These are phyloP conservation scores for Penicillium riverlandense DNA, from an alignment of 495 filamentous ascomycete species.

Conservation along the genomic window DNA sequence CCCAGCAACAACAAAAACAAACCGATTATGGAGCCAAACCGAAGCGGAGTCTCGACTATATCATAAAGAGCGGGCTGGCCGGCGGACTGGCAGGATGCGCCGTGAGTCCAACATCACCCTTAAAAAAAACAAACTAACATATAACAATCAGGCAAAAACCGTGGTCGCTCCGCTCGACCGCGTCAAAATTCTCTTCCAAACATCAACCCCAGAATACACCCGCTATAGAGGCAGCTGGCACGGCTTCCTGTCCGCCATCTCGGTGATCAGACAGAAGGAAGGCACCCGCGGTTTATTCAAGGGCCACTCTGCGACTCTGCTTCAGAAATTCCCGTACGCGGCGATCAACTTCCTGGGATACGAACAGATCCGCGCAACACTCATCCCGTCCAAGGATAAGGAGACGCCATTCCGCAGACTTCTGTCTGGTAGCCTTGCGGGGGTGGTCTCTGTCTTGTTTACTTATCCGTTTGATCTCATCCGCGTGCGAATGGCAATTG, in stretches of 20 bases:
- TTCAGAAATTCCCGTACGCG: constrained; percentile 95
- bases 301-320: constrained; percentile 87
- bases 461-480: constrained; percentile 94
- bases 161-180: constrained; percentile 92
- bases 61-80: constrained; percentile 71
- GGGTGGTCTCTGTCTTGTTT: constrained; percentile 84
- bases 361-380: constrained; percentile 75
- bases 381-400: constrained; percentile 63
- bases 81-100: constrained; percentile 85
- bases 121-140: neutral
- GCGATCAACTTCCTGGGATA: constrained; percentile 97
- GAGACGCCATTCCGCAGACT: constrained; percentile 78
- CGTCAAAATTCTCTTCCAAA: constrained; percentile 98
- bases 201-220: constrained; percentile 84
- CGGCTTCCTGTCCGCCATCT: constrained; percentile 69
- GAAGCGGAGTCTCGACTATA: constrained; percentile 76
- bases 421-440: constrained; percentile 71
- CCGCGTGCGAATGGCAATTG: constrained; percentile 86
- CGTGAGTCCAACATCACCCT: constrained; percentile 41
- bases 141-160: constrained; percentile 69
- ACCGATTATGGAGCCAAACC: constrained; percentile 9
- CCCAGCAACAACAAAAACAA: too few species aligned
- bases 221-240: constrained; percentile 87
- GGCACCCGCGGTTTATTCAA: constrained; percentile 75
- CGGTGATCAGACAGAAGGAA: constrained; percentile 70